Base-by-base conservation (phyloP, 2,329 filamentous ascomycete genomes). In the Cryphonectria radicalis region DNA sequence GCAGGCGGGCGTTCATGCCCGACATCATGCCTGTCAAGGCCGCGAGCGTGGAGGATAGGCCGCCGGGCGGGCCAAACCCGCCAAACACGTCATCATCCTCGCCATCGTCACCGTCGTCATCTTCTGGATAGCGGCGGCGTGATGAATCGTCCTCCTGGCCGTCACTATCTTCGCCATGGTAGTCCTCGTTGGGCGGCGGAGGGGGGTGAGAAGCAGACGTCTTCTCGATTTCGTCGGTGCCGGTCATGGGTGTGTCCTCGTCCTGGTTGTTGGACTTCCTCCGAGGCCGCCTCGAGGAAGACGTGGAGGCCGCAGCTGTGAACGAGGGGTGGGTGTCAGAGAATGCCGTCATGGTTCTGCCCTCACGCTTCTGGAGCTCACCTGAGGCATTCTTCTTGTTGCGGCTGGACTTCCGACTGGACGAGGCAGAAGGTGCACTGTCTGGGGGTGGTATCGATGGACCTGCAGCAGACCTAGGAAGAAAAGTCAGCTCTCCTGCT, bases 11-110 rank as follows among this genome's bases (percentile, higher is more conserved):
- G 32, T 93, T 92, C 71, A 95, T 90, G 55, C 95, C 93, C 2
- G 93, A 92, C 88, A 98, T 95, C 88, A 97, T 97, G 74, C 95
- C 95, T 68, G 91, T 97, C 75, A 99, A 84, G 25, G 95, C 94
- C 78, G 95, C 88, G 25, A 99, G 86, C 19, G 94, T 97, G 77
- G 86, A 93, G 8, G 93, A 93, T 40, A 98, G 84, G 25, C 90
- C 89, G 22, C 89, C 86, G 13, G 88, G 87, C 63, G 88, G 87
- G 59, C 91, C 90, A 74, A 97, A 93, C 19, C 85, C 86, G 57
- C 88, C 86, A 75, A 90, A 90, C 0, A 87, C 86, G 74, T 89
- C 91, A 32, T 91, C 91, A 74, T 93, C 90, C 73, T 91, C 91
- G 25, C 85, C 84, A 63, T 88, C 85, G 73, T 86, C 81, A 72